Conservation (phyloP, 345 rosid species). For the Populus pruinosa region DNA sequence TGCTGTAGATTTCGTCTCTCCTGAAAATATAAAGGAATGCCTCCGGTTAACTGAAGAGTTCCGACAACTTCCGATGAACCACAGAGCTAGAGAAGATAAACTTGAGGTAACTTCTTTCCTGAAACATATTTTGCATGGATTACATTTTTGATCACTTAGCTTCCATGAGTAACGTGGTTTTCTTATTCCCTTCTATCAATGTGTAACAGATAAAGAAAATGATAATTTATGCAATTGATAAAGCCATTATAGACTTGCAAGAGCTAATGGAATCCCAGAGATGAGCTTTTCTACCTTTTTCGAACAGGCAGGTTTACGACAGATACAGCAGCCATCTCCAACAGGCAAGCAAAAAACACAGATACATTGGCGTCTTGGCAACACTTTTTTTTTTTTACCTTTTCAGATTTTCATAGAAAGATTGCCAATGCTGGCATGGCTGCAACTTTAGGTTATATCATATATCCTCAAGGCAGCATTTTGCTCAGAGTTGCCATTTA, state of each 20-base stretch:
- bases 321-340: background rate
- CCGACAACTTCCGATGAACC: conserved; percentile 77
- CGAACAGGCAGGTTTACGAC: background rate
- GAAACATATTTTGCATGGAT: too few species aligned
- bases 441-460: too few species aligned
- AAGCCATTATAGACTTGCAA: conserved; percentile 38
- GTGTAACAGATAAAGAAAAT: conserved; percentile 71
- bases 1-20: conserved; percentile 89
- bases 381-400: too few species aligned
- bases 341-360: too few species aligned
- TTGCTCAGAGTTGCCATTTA: too few species aligned
- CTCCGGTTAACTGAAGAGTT: conserved; percentile 77
- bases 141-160: background rate
- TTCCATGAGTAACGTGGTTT: background rate
- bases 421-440: too few species aligned
- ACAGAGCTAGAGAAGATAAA: conserved; percentile 86
- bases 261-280: conserved; percentile 3
- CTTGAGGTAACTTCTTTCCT: conserved; percentile 57
- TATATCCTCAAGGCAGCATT: too few species aligned
- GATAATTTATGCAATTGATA: conserved; percentile 55
- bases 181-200: background rate
- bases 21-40: conserved; percentile 73
- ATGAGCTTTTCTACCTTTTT: background rate
- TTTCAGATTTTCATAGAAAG: too few species aligned
- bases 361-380: too few species aligned